A percentile compares a stretch with the other conserved stretches of the same genome.
Conservation (phyloP, 2,329 filamentous ascomycete species). For the Metarhizium guizhouense region DNA sequence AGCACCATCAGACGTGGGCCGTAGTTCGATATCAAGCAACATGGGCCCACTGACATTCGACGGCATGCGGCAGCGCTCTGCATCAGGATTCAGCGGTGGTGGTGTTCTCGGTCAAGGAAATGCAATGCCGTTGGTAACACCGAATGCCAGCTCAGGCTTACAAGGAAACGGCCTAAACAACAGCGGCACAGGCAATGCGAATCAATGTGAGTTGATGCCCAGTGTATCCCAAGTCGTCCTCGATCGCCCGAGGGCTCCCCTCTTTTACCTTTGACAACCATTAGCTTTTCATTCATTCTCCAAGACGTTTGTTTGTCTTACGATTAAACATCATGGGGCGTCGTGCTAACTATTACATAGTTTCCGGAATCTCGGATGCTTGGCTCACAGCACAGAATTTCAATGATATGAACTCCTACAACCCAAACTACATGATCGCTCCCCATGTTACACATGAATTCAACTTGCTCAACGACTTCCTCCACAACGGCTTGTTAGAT, state of each 20-base stretch:
- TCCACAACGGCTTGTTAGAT: slow-evolving; percentile 85
- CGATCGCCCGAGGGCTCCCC: neutral
- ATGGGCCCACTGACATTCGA: slow-evolving; percentile 43
- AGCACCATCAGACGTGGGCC: slow-evolving; percentile 34
- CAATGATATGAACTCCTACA: slow-evolving; percentile 89
- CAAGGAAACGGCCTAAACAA: slow-evolving; percentile 49
- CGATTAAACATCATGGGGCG: neutral
- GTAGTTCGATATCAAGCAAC: slow-evolving; percentile 47
- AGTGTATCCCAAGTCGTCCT: slow-evolving; percentile 2
- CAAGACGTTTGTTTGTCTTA: slow-evolving; percentile 10
- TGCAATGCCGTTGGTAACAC: slow-evolving; percentile 62
- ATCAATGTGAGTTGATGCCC: slow-evolving; percentile 52
- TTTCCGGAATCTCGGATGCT: slow-evolving; percentile 71
- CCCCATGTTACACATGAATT: slow-evolving; percentile 95
- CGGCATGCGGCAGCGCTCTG: slow-evolving; percentile 24
- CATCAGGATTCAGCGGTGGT: slow-evolving; percentile 33
- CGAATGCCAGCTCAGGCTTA: slow-evolving; percentile 57
- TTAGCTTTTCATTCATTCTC: neutral
- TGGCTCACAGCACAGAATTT: slow-evolving; percentile 75
- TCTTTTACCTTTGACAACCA: neutral
- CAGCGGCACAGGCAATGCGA: slow-evolving; percentile 46
- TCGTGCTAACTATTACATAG: slow-evolving; percentile 31
- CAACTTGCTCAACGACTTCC: slow-evolving; percentile 91
- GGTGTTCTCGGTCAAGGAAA: slow-evolving; percentile 39
- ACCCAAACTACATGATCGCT: slow-evolving; percentile 87